These are phyloP conservation scores for Salmacisia buchloeana DNA, from an alignment of 1,284 basidiomycete genomes.

Conservation along the genomic window DNA sequence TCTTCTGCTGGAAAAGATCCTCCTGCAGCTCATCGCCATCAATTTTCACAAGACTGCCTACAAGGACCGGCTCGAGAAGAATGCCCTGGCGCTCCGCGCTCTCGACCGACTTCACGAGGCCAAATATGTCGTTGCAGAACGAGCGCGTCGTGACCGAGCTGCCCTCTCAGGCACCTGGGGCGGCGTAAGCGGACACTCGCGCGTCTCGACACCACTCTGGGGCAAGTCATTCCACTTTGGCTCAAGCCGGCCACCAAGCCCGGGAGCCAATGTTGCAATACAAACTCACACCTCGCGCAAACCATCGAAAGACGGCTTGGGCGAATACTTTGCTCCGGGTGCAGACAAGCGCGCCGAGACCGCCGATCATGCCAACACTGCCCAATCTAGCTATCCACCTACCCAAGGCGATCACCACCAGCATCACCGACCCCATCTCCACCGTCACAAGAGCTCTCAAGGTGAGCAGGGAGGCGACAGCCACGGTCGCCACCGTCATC, in stretches of 20 bases:
- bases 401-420: constrained; percentile 10
- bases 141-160: neutral
- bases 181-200: constrained; percentile 4
- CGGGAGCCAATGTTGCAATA: constrained; percentile 28
- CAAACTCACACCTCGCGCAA: constrained; percentile 20
- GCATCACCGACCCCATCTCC: constrained; percentile 15
- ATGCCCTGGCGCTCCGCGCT: constrained; percentile 35
- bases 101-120: constrained; percentile 44
- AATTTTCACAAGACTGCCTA: constrained; percentile 47
- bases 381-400: neutral
- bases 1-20: constrained; percentile 37
- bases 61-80: constrained; percentile 42
- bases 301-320: constrained; percentile 30
- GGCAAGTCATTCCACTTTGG: constrained; percentile 21
- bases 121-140: constrained; percentile 33
- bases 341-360: neutral
- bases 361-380: neutral
- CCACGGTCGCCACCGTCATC: neutral
- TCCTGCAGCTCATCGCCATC: constrained; percentile 37
- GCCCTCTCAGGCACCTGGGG: neutral
- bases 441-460: constrained; percentile 19
- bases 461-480: neutral
- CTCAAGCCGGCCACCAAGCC: constrained; percentile 28
- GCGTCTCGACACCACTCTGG: constrained; percentile 1
- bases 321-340: constrained; percentile 29